Evolutionary conservation across 2,329 filamentous ascomycete species (phyloP).

Genomic region (Orbilia javanica): DNA sequence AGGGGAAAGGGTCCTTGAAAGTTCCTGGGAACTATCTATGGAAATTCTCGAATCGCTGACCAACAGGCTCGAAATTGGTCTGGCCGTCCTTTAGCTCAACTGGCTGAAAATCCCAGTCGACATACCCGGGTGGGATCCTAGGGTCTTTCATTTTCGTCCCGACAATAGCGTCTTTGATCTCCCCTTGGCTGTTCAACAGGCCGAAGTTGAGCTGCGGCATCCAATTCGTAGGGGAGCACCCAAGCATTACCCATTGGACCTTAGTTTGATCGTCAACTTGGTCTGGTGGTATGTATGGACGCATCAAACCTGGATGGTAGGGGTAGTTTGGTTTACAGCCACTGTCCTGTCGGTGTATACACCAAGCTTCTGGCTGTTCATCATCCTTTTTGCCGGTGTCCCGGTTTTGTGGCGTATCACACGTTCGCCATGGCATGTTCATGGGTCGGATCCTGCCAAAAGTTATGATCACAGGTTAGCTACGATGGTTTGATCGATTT

Average conservation of each 20-base stretch:
- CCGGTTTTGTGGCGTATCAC: background rate
- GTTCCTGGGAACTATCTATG: background rate
- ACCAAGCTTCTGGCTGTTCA: background rate
- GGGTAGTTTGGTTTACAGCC: conserved; percentile 20
- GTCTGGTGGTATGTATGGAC: conserved; percentile 9
- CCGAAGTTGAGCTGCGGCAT: conserved; percentile 41
- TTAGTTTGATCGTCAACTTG: background rate
- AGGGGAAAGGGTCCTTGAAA: no score
- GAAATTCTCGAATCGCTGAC: background rate
- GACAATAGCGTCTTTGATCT: background rate
- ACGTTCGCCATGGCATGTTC: background rate
- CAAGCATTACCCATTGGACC: conserved; percentile 4
- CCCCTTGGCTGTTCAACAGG: background rate
- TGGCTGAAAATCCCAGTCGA: background rate
- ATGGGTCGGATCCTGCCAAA: conserved; percentile 33
- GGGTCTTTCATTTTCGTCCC: background rate
- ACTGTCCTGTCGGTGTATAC: background rate
- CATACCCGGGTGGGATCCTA: background rate
- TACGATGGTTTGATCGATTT: background rate
- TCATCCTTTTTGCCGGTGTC: background rate
- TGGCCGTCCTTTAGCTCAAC: background rate
- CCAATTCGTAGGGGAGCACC: conserved; percentile 43
- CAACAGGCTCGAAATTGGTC: background rate
- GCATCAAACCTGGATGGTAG: conserved; percentile 23
- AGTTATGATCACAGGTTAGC: background rate